Evolutionary conservation across 2,329 filamentous ascomycete genomes (phyloP), one percentile per base, ranked within the genome.

Genomic region (Nothomitra cinnamomea): DNA sequence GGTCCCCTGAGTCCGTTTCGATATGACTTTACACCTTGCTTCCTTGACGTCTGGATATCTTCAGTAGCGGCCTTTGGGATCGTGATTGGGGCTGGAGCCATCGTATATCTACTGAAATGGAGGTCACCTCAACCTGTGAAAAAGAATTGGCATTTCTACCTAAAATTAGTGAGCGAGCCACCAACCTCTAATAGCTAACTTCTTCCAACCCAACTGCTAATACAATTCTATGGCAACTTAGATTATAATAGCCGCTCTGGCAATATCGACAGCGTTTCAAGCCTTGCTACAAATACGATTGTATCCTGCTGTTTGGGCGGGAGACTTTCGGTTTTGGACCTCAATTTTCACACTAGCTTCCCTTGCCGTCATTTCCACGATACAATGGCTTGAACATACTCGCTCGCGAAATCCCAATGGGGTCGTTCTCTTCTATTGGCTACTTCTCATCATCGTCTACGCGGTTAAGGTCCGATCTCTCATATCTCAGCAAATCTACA

Each of bases 1-100:
- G 94, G 94, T 1, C 92, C 92, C 21, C 65, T 98, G 65, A 95
- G 88, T 68, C 81, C 82, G 36, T 75, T 81, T 60, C 78, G 90
- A 66, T 95, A 87, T 68, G 92, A 98, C 70, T 88, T 98, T 63
- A 96, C 92, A 15, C 90, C 92, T 41, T 98, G 92, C 72, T 98
- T 98, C 65, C 81, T 96, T 62, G 94, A 98, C 66, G 79, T 94
- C 21, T 89, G 87, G 79, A 79, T 96, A 56, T 79, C 85, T 35
- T 70, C 76, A 1, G 85, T 95, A 25, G 86, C 87, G 7, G 75
- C 74, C 13, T 94, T 83, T 70, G 89, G 90, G 15, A 73, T 95
- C 22, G 54, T 95, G 22, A 76, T 83, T 58, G 92, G 92, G 55
- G 75, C 80, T 6, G 74, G 81, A 47, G 87, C 90, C 28, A 70